phyloP scores from a whole-genome alignment of 805 yeast species.

The Torulaspora microellipsoides region DNA sequence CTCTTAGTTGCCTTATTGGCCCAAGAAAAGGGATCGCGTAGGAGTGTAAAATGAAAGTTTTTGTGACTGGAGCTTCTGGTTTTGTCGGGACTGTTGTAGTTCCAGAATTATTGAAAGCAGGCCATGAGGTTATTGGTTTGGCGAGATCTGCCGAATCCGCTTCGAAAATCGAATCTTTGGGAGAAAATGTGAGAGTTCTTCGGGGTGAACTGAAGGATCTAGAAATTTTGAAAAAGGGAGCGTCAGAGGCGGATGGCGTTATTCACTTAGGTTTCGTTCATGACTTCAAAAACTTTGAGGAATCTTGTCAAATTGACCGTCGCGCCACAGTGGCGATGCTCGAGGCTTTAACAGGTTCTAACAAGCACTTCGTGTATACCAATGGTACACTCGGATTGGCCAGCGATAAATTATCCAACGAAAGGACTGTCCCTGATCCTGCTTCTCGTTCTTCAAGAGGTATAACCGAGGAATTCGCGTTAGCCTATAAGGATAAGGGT shows the following conservation, averaged over 20 bases:
- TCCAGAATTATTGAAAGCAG: slow-evolving; percentile 21
- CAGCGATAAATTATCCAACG: slow-evolving; percentile 10
- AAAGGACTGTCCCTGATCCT: slow-evolving; percentile 1
- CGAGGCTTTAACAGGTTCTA: slow-evolving; percentile 30
- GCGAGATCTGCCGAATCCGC: slow-evolving; percentile 35
- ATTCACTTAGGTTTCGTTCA: slow-evolving; percentile 38
- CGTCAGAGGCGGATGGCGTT: slow-evolving; percentile 35
- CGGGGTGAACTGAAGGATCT: slow-evolving; percentile 31
- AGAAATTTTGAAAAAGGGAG: slow-evolving; percentile 29
- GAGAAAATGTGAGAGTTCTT: slow-evolving; percentile 23
- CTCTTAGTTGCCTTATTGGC: too few species aligned
- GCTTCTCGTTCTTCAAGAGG: slow-evolving; percentile 8
- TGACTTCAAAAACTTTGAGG: slow-evolving; percentile 25
- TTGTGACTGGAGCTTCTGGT: slow-evolving; percentile 39
- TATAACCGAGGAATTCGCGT: slow-evolving; percentile 12
- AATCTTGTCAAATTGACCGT: slow-evolving; percentile 24
- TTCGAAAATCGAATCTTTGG: slow-evolving; percentile 23
- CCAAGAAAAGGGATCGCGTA: background rate
- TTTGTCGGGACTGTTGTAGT: slow-evolving; percentile 31
- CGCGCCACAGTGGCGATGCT: slow-evolving; percentile 29
- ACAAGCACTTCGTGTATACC: slow-evolving; percentile 29
- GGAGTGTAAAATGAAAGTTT: slow-evolving; percentile 24
- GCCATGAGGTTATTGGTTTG: slow-evolving; percentile 31
- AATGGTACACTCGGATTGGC: slow-evolving; percentile 20
- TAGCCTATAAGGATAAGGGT: slow-evolving; percentile 23